A percentile compares a stretch with the other conserved stretches of the same genome.
phyloP scores from a whole-genome alignment of 306 rosid genomes.

The Vigna trinervia region DNA sequence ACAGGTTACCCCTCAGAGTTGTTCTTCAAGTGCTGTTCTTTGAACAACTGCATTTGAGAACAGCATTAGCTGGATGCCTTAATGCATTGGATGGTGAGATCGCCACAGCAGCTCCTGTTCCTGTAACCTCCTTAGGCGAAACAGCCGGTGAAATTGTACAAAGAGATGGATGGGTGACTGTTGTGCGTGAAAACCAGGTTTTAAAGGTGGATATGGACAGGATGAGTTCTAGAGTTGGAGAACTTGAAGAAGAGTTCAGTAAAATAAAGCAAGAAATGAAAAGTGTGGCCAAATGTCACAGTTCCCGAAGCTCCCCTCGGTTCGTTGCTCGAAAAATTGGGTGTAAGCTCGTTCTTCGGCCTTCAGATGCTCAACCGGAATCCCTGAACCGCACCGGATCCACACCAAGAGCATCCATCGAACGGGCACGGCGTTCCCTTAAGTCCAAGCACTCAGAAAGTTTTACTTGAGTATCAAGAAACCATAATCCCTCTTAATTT shows the following conservation, averaged over 20 bases:
- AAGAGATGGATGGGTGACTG: constrained; percentile 91
- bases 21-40: constrained; percentile 96
- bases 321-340: constrained; percentile 65
- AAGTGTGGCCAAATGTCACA: constrained; percentile 70
- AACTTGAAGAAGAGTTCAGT: constrained; percentile 81
- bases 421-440: constrained; percentile 56
- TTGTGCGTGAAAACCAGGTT: constrained; percentile 85
- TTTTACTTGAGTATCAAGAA: constrained; percentile 57
- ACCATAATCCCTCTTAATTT: constrained; percentile 30
- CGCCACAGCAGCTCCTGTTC: constrained; percentile 63
- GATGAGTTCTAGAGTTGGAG: constrained; percentile 87
- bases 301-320: constrained; percentile 72
- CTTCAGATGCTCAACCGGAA: constrained; percentile 79
- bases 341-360: constrained; percentile 74
- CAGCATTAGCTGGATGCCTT: constrained; percentile 83
- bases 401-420: constrained; percentile 70
- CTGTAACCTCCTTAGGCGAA: constrained; percentile 40
- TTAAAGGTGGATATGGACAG: constrained; percentile 85
- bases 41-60: constrained; percentile 89
- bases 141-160: constrained; percentile 68
- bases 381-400: constrained; percentile 56
- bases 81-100: constrained; percentile 71
- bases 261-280: constrained; percentile 93
- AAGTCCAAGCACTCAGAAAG: constrained; percentile 66
- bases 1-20: constrained; percentile 85